phyloP scores from a whole-genome alignment of 768 basidiomycete genomes.

The Pisolithus marmoratus region DNA sequence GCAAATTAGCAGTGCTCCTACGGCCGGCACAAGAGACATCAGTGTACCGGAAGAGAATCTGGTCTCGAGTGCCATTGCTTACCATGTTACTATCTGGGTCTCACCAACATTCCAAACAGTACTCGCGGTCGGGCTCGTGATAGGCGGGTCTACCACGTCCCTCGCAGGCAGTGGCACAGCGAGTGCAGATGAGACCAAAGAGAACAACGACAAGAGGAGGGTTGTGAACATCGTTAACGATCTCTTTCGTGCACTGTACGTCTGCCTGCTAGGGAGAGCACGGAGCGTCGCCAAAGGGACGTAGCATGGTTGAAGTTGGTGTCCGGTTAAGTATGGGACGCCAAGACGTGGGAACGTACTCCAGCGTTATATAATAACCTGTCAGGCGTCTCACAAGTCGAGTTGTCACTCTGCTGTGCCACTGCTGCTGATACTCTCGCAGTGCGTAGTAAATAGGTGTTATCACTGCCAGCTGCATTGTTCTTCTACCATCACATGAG shows the following conservation, averaged over 20 bases:
- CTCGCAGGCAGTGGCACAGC: constrained; percentile 32
- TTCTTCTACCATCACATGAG: not conserved
- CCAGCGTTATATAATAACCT: constrained; percentile 5
- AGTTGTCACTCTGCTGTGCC: too few species aligned
- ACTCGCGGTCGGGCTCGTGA: constrained; percentile 36
- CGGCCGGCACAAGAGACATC: constrained; percentile 30
- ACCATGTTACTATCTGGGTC: constrained; percentile 47
- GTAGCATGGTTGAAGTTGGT: not conserved
- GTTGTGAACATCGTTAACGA: constrained; percentile 17
- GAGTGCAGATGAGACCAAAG: constrained; percentile 12
- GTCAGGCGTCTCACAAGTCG: too few species aligned
- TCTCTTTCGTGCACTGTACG: constrained; percentile 7
- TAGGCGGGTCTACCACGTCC: constrained; percentile 45
- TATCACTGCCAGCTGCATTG: not conserved
- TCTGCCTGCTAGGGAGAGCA: constrained; percentile 8
- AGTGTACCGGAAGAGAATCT: constrained; percentile 22
- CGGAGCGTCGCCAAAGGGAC: constrained; percentile 10
- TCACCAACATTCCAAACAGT: constrained; percentile 43
- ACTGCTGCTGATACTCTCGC: too few species aligned
- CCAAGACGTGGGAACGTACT: constrained; percentile 16
- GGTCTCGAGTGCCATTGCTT: constrained; percentile 1
- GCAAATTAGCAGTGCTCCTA: constrained; percentile 19
- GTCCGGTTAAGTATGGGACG: not conserved
- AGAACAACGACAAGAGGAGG: constrained; percentile 18
- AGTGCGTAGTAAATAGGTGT: too few species aligned